phyloP scores from a whole-genome alignment of 345 rosid genomes.

The Clausena lansium region DNA sequence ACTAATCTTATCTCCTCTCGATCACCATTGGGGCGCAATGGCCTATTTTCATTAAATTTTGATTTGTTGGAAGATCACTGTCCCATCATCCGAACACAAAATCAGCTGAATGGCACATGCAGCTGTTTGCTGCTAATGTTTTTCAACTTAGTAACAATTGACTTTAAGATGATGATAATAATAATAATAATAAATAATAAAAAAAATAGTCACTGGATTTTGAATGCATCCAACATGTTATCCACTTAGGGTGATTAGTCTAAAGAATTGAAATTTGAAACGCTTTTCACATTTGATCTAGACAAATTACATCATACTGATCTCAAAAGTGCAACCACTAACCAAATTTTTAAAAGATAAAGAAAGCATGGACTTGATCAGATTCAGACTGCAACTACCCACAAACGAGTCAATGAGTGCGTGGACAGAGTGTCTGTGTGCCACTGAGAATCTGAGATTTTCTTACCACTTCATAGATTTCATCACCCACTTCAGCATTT shows the following conservation, averaged over 20 bases:
- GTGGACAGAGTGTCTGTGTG: constrained; percentile 4
- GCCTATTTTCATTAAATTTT: not conserved
- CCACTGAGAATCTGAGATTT: constrained; percentile 18
- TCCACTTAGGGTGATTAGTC: constrained; percentile 17
- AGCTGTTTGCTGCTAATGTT: not conserved
- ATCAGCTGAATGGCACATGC: constrained; percentile 17
- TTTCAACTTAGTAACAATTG: not conserved
- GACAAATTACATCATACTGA: constrained; percentile 7
- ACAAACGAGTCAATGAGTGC: constrained; percentile 11
- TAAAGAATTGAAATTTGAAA: not conserved
- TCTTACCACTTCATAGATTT: not conserved
- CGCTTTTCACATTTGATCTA: constrained; percentile 14
- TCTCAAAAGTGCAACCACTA: constrained; percentile 21
- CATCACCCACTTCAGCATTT: not conserved
- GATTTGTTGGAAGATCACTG: constrained; percentile 2
- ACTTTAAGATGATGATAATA: not conserved
- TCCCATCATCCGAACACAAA: not conserved
- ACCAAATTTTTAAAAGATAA: not conserved
- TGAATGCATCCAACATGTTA: constrained; percentile 19
- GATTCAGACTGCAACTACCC: constrained; percentile 6
- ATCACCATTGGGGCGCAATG: not conserved
- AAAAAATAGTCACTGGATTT: not conserved
- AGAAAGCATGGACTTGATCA: not conserved
- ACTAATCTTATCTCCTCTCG: not conserved
- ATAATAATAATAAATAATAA: too few species aligned